Conservation (phyloP, 768 basidiomycete species). For the Russula earlei region DNA sequence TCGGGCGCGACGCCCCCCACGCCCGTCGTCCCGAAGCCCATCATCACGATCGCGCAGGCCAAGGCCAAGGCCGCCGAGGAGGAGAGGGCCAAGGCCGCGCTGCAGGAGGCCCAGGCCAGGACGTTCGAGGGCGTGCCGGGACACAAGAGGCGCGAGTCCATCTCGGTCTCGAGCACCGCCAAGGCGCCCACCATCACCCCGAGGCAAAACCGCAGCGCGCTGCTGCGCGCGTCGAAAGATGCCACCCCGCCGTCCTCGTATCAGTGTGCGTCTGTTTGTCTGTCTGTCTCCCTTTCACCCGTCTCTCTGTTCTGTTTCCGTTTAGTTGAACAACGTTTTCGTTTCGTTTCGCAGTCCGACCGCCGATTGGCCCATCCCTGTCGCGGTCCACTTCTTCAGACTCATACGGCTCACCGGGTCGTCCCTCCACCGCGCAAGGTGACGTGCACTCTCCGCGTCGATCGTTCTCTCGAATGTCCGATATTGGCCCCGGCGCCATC, state of each 20-base stretch:
- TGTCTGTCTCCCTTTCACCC: not conserved
- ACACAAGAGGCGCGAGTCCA: conserved; percentile 70
- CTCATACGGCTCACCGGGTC: not conserved
- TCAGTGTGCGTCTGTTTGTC: conserved; percentile 19
- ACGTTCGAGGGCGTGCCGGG: conserved; percentile 78
- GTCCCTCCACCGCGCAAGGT: conserved; percentile 9
- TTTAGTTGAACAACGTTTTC: too few relatives aligned
- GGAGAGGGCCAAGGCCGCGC: conserved; percentile 25
- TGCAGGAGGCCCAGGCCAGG: conserved; percentile 25
- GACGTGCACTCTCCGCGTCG: conserved; percentile 2
- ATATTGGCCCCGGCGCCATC: conserved; percentile 22
- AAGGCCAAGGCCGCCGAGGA: conserved; percentile 26
- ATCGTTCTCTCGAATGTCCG: conserved; percentile 41
- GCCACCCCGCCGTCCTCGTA: conserved; percentile 29
- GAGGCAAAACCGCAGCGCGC: conserved; percentile 36
- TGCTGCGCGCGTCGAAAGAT: conserved; percentile 34
- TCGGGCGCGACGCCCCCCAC: conserved; percentile 41
- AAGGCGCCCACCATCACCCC: conserved; percentile 36
- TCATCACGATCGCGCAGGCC: conserved; percentile 4
- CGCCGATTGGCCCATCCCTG: conserved; percentile 9
- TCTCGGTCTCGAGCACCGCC: conserved; percentile 49
- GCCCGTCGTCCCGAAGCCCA: conserved; percentile 13
- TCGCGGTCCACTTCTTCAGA: conserved; percentile 4
- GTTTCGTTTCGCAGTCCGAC: conserved; percentile 3
- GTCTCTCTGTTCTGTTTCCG: too few relatives aligned